phyloP scores from a whole-genome alignment of 2,329 filamentous ascomycete genomes.

The Rhynchosporium agropyri region DNA sequence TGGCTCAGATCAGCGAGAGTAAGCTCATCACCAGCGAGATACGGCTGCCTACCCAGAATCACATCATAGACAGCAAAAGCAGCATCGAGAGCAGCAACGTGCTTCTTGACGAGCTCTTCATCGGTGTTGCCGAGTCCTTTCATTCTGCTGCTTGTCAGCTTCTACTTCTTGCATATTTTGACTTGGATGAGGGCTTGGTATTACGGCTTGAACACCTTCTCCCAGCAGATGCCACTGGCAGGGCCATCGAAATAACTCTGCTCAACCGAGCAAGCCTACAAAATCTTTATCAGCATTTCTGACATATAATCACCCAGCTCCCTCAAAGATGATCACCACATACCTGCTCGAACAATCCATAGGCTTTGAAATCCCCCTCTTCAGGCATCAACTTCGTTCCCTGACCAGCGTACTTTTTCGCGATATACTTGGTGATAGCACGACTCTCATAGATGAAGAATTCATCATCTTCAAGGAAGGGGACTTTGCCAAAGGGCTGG shows the following conservation, averaged over 20 bases:
- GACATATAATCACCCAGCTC: background rate
- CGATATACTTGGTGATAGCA: conserved; percentile 41
- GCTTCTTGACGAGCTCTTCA: conserved; percentile 25
- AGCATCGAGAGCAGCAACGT: conserved; percentile 26
- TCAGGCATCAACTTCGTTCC: conserved; percentile 37
- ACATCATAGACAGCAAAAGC: conserved; percentile 35
- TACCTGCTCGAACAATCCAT: conserved; percentile 37
- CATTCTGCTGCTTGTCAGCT: too few species aligned
- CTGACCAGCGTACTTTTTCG: conserved; percentile 40
- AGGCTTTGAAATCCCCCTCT: conserved; percentile 33
- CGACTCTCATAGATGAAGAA: conserved; percentile 42
- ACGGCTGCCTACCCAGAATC: conserved; percentile 36
- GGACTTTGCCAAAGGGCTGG: conserved; percentile 45
- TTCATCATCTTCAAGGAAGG: conserved; percentile 43
- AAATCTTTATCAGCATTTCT: background rate
- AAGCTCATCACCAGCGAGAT: conserved; percentile 37
- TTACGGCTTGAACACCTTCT: background rate
- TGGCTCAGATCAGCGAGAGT: conserved; percentile 40
- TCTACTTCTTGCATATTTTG: conserved; percentile 13
- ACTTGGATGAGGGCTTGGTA: conserved; percentile 30
- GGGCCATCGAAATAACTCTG: conserved; percentile 36
- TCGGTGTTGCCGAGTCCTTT: conserved; percentile 23
- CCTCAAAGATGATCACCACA: conserved; percentile 5
- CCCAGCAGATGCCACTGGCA: background rate
- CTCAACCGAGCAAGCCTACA: conserved; percentile 38